A percentile compares a stretch with the other conserved stretches of the same genome.
phyloP scores from a whole-genome alignment of 352 stramenopile genomes.

The Phytophthora litchii region DNA sequence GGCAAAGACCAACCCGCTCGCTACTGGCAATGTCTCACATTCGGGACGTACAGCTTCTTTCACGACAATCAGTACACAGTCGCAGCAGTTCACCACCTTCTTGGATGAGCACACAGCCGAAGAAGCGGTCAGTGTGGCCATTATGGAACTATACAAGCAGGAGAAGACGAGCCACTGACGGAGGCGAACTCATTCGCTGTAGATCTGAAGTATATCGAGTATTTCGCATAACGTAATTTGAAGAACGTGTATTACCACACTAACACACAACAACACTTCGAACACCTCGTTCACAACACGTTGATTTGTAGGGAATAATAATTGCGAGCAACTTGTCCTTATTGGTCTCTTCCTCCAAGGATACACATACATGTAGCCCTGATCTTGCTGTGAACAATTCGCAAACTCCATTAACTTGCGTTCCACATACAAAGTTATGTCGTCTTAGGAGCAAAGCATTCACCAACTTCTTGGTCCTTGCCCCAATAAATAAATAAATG shows the following conservation, averaged over 20 bases:
- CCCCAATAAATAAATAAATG: slow-evolving; percentile 48
- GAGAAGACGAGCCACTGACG: slow-evolving; percentile 63
- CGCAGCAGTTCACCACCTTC: too few relatives aligned
- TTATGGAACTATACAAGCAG: slow-evolving; percentile 67
- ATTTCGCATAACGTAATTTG: too few relatives aligned
- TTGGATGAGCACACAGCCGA: slow-evolving; percentile 81
- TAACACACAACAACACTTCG: too few relatives aligned
- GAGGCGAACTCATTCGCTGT: slow-evolving; percentile 69
- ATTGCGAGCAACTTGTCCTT: too few relatives aligned
- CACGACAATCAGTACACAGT: slow-evolving; percentile 66
- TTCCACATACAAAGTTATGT: background rate
- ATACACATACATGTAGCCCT: background rate
- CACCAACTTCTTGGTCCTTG: slow-evolving; percentile 13
- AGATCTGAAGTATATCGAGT: too few relatives aligned
- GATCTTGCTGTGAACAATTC: background rate
- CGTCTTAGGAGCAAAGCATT: background rate
- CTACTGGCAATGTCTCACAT: too few relatives aligned
- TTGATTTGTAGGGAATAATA: too few relatives aligned
- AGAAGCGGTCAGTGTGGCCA: slow-evolving; percentile 53
- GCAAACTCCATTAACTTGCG: background rate
- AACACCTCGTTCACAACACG: too few relatives aligned
- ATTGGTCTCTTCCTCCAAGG: too few relatives aligned
- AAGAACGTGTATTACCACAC: too few relatives aligned
- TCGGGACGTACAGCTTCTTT: too few relatives aligned
- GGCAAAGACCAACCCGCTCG: too few relatives aligned